Evolutionary conservation across 75 land plant genomes (phyloP), one percentile per base, ranked within the genome.

Genomic region (Ceratopteris richardii): DNA sequence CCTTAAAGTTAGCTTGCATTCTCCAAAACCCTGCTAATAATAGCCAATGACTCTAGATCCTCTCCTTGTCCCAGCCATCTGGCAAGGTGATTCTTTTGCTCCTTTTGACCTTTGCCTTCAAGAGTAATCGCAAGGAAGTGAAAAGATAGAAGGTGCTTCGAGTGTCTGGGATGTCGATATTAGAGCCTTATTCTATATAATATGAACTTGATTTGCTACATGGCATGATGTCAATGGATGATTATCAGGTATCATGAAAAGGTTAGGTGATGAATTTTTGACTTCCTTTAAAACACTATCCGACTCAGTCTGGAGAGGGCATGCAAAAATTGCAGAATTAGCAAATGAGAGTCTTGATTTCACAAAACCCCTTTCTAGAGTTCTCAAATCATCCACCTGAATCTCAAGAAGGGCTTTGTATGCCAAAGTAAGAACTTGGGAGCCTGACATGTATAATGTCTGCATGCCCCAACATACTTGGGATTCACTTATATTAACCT

Each of bases 201-300:
- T 93, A 69, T 93, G 78, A 42, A 89, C 96, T 83, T 89, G 96
- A 51, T 78, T 61, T 61, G 90, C 95, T 61, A 93, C 98, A 77
- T 93, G 87, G 59, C 98, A 90, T 17, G 98, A 96, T 51, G 96
- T 94, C 60, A 94, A 65, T 36, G 98, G 96, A 75, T 94, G 98
- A 72, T 94, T 96, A 19, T 96, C 98, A 57, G 98, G 86, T 50
- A 94, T 94, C 98, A 94, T 94, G 25, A 93, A 96, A 80, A 93
- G 79, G 37, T 93, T 90, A 79, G 89, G 98, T 17, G 96, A 85
- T 18, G 98, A 79, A 24, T 63, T 77, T 61, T 83, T 89, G 29
- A 93, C 60, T 57, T 93, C 98, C 74, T 73, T 73, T 20, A 93
- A 61, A 20, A 93, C 81, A 63, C 70, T 46, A 19, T 79, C 96